Evolutionary conservation across 2,329 filamentous ascomycete genomes (phyloP).

Genomic region (Xylaria sp.): DNA sequence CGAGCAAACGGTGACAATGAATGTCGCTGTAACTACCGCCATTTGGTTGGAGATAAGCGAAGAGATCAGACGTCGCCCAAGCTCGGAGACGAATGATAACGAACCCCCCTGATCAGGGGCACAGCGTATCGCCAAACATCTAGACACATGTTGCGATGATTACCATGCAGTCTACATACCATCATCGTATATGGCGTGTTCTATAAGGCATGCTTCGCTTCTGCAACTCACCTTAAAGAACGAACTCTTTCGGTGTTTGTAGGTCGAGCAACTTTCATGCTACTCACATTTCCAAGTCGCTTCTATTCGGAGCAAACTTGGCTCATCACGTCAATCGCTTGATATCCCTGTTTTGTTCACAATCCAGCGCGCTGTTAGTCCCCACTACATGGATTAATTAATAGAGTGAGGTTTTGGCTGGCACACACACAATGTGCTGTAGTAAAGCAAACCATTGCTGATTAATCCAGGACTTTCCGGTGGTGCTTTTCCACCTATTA

Average conservation of each 20-base stretch:
- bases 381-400: constrained; percentile 5
- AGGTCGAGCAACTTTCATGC: background rate
- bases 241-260: constrained; percentile 1
- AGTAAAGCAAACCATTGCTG: constrained; percentile 10
- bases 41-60: constrained; percentile 27
- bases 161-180: background rate
- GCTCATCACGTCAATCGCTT: background rate
- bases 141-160: background rate
- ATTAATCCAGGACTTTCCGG: constrained; percentile 19
- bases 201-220: background rate
- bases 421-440: background rate
- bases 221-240: constrained; percentile 13
- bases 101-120: constrained; percentile 1
- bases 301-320: background rate
- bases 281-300: background rate
- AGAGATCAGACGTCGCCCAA: constrained; percentile 12
- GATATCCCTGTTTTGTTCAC: constrained; percentile 17
- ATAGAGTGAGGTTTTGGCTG: constrained; percentile 6
- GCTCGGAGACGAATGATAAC: constrained; percentile 7
- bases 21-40: constrained; percentile 1
- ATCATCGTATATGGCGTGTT: background rate
- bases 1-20: background rate
- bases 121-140: constrained; percentile 29
- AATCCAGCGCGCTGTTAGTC: constrained; percentile 1
- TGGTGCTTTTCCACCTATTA: constrained; percentile 13